Conservation (phyloP, 108 stramenopile species). For the Conticribra weissflogii region DNA sequence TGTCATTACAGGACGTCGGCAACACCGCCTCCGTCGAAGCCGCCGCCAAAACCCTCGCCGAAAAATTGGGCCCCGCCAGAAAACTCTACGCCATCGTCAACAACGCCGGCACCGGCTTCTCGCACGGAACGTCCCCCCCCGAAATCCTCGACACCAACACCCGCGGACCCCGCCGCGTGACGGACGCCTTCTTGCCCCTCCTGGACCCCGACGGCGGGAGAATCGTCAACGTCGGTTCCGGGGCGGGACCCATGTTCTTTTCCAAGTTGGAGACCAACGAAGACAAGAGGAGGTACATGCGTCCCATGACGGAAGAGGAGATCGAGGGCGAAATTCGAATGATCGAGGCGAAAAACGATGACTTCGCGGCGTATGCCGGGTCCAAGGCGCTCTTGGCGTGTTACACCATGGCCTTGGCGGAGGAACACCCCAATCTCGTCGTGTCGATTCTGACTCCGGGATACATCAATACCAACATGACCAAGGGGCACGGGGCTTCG, state of each 20-base stretch:
- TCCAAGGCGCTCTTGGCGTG: constrained; percentile 14
- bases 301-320: neutral
- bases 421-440: constrained; percentile 4
- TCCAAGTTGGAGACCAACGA: neutral
- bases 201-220: neutral
- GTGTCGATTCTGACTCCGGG: constrained; percentile 9
- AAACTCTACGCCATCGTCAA: constrained; percentile 10
- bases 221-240: constrained; percentile 22
- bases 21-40: constrained; percentile 43
- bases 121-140: neutral
- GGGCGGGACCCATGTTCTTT: constrained; percentile 17
- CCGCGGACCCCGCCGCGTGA: constrained; percentile 1
- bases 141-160: constrained; percentile 8
- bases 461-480: constrained; percentile 19
- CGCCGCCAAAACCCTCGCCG: constrained; percentile 8
- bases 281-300: neutral
- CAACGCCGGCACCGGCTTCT: constrained; percentile 9
- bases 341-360: neutral
- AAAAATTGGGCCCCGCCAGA: neutral
- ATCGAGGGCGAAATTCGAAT: neutral
- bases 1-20: constrained; percentile 27
- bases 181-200: neutral
- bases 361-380: constrained; percentile 11
- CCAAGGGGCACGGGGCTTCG: constrained; percentile 18
- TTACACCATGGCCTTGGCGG: constrained; percentile 3